Conservation (phyloP, 2,329 filamentous ascomycete genomes). For the Clonostachys rosea region DNA sequence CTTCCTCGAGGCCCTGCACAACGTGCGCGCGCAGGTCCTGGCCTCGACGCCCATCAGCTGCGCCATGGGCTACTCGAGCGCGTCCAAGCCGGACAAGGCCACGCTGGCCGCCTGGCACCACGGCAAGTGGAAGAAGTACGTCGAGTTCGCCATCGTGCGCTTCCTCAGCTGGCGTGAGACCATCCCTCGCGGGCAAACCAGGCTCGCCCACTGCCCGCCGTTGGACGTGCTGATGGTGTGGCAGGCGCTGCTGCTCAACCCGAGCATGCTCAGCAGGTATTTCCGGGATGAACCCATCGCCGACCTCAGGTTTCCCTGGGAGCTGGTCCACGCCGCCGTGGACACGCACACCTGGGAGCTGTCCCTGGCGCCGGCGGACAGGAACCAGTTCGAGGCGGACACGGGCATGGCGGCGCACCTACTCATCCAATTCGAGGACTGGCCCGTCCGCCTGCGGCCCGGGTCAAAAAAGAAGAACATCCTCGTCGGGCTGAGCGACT, state of each 20-base stretch:
- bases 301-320: neutral
- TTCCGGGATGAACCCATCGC: conserved; percentile 3
- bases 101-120: neutral
- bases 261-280: conserved; percentile 8
- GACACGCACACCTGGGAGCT: neutral
- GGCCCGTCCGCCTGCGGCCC: too few relatives aligned
- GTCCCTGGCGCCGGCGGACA: too few relatives aligned
- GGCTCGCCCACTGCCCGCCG: too few relatives aligned
- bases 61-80: conserved; percentile 11
- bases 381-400: too few relatives aligned
- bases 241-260: conserved; percentile 27
- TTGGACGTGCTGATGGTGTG: conserved; percentile 28
- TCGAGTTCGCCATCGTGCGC: conserved; percentile 15
- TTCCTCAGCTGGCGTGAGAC: conserved; percentile 13
- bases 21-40: conserved; percentile 30
- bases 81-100: neutral
- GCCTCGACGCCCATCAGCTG: conserved; percentile 9
- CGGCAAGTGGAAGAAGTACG: conserved; percentile 12
- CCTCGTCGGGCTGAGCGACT: too few relatives aligned
- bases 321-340: neutral
- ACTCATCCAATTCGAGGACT: too few relatives aligned
- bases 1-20: conserved; percentile 51
- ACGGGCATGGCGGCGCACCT: too few relatives aligned
- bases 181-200: too few relatives aligned
- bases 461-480: too few relatives aligned